These are phyloP conservation scores for Papiliotrema nemorosa DNA, from an alignment of 1,284 basidiomycete genomes.

Conservation along the genomic window DNA sequence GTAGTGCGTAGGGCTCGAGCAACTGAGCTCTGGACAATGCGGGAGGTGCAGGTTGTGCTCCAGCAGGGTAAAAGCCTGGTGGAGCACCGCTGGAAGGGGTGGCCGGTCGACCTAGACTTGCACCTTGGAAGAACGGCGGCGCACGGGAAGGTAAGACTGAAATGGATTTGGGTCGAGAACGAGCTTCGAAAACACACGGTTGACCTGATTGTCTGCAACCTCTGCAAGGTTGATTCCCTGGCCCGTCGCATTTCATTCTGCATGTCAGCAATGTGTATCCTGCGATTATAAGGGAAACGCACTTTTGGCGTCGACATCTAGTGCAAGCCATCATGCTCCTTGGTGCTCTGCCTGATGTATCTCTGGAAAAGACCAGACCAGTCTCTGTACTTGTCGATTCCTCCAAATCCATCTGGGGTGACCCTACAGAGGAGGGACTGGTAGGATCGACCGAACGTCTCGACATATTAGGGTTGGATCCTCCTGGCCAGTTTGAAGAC, in stretches of 20 bases:
- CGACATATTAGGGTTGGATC: background rate
- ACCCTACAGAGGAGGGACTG: conserved; percentile 13
- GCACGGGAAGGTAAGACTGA: conserved; percentile 33
- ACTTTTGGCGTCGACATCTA: conserved; percentile 40
- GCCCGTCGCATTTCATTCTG: conserved; percentile 49
- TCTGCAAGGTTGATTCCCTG: conserved; percentile 38
- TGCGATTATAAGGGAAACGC: conserved; percentile 5
- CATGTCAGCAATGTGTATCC: background rate
- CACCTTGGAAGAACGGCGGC: conserved; percentile 31
- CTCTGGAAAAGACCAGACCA: conserved; percentile 29
- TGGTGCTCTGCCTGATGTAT: conserved; percentile 38
- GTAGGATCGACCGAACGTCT: conserved; percentile 21
- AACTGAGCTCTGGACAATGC: background rate
- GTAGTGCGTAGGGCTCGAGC: conserved; percentile 25
- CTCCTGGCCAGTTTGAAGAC: background rate
- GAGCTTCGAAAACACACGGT: conserved; percentile 43
- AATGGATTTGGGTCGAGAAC: conserved; percentile 41
- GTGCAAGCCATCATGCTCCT: conserved; percentile 48
- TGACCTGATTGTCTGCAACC: conserved; percentile 44
- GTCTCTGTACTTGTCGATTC: conserved; percentile 7
- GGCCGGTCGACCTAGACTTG: conserved; percentile 19
- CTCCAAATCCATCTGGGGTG: conserved; percentile 16
- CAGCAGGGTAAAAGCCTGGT: conserved; percentile 32
- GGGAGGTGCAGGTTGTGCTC: conserved; percentile 33
- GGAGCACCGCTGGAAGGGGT: conserved; percentile 11